Conservation (phyloP, 2,329 filamentous ascomycete species). For the Coniella vitis region DNA sequence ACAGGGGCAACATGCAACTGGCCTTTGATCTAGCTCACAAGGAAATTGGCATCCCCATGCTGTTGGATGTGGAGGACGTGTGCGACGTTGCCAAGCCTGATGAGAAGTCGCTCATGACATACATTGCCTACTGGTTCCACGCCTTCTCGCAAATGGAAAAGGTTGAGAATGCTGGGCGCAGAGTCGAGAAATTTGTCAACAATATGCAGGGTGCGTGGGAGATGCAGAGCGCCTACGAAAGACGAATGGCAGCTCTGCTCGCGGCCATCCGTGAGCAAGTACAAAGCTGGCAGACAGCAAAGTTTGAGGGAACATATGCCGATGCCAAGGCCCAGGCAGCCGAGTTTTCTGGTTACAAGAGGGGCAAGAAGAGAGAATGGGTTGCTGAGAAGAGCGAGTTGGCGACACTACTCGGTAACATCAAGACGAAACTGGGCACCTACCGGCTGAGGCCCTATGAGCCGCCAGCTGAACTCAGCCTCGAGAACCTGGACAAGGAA, state of each 20-base stretch:
- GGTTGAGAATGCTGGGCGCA: conserved; percentile 91
- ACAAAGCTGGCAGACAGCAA: conserved; percentile 68
- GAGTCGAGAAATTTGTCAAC: conserved; percentile 96
- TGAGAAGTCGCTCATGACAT: conserved; percentile 96
- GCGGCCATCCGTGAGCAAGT: conserved; percentile 67
- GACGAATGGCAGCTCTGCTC: conserved; percentile 78
- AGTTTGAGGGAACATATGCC: conserved; percentile 83
- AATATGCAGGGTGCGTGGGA: conserved; percentile 99
- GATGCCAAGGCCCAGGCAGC: conserved; percentile 84
- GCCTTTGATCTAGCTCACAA: conserved; percentile 94
- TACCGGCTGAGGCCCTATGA: conserved; percentile 89
- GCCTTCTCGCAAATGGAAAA: conserved; percentile 98
- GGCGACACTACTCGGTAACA: conserved; percentile 87
- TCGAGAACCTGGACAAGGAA: conserved; percentile 75
- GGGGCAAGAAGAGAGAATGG: conserved; percentile 86
- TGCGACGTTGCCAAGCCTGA: conserved; percentile 95
- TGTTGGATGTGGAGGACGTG: conserved; percentile 96
- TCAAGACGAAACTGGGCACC: conserved; percentile 96
- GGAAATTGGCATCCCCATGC: conserved; percentile 92
- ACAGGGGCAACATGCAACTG: conserved; percentile 94
- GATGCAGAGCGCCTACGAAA: conserved; percentile 96
- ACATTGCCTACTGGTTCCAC: conserved; percentile 99
- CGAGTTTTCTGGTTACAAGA: conserved; percentile 84
- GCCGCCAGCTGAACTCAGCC: conserved; percentile 73
- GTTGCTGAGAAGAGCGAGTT: conserved; percentile 97